Percentiles rank a stretch among this genome's conserved stretches.
Evolutionary conservation across 768 basidiomycete species (phyloP).

Genomic region (Phylloporus scabripes): DNA sequence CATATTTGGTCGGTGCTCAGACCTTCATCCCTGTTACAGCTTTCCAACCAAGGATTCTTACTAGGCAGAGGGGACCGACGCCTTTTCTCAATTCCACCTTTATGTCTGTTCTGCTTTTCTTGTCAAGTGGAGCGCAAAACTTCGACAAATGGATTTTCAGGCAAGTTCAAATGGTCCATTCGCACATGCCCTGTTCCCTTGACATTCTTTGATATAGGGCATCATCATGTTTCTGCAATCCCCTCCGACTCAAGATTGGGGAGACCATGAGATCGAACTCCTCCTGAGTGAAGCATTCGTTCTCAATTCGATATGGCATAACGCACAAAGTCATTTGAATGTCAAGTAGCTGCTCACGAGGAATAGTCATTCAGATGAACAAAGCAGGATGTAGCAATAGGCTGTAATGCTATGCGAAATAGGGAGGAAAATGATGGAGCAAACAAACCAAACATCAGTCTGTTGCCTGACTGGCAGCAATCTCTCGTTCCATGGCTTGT

Average conservation of each 20-base stretch:
- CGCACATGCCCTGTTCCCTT: neutral
- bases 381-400: constrained; percentile 21
- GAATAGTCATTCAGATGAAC: constrained; percentile 3
- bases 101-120: constrained; percentile 98
- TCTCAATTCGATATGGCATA: constrained; percentile 87
- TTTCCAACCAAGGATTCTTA: neutral
- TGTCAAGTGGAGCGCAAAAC: constrained; percentile 89
- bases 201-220: constrained; percentile 46
- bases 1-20: constrained; percentile 72
- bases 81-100: constrained; percentile 97
- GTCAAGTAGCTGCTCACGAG: constrained; percentile 36
- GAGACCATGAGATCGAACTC: constrained; percentile 93
- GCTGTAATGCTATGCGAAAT: constrained; percentile 20
- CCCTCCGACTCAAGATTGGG: constrained; percentile 88
- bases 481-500: constrained; percentile 56
- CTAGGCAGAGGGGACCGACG: constrained; percentile 94
- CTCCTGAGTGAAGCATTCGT: constrained; percentile 95
- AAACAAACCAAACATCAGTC: constrained; percentile 8
- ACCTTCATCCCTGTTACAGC: neutral
- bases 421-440: neutral
- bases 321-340: constrained; percentile 82
- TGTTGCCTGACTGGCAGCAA: constrained; percentile 39
- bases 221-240: constrained; percentile 99
- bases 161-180: constrained; percentile 36
- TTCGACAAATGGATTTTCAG: constrained; percentile 98